Conservation (phyloP, 345 rosid species). For the Cochlearia excelsa region DNA sequence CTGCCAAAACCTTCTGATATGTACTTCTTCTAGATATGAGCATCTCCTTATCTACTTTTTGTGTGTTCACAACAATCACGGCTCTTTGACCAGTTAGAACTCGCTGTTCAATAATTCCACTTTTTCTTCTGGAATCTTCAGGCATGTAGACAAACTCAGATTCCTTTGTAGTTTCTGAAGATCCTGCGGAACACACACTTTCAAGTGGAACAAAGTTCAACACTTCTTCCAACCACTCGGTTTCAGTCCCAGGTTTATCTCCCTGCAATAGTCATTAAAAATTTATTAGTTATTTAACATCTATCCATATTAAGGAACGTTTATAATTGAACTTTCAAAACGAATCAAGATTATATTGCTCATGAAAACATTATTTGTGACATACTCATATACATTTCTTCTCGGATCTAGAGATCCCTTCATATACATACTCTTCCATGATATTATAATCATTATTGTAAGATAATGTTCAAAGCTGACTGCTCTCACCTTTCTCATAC, state of each 20-base stretch:
- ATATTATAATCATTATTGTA: slow-evolving; percentile 11
- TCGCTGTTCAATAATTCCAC: slow-evolving; percentile 38
- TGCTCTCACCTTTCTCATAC: slow-evolving; percentile 37
- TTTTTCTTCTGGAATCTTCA: slow-evolving; percentile 36
- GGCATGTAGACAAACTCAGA: slow-evolving; percentile 41
- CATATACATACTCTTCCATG: slow-evolving; percentile 15
- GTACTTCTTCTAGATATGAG: slow-evolving; percentile 80
- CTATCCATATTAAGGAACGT: slow-evolving; percentile 2
- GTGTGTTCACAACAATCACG: slow-evolving; percentile 70
- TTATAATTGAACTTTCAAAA: slow-evolving; percentile 1
- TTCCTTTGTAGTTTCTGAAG: slow-evolving; percentile 39
- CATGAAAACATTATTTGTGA: slow-evolving; percentile 14
- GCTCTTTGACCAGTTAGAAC: slow-evolving; percentile 38
- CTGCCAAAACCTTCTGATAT: slow-evolving; percentile 71
- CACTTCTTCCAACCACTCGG: slow-evolving; percentile 41
- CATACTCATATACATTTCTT: slow-evolving; percentile 11
- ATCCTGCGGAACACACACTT: slow-evolving; percentile 27
- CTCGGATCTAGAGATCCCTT: slow-evolving; percentile 1
- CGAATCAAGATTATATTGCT: slow-evolving; percentile 15
- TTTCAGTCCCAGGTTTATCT: slow-evolving; percentile 32
- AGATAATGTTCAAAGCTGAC: slow-evolving; percentile 13
- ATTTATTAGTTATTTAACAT: slow-evolving; percentile 13
- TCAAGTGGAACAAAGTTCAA: slow-evolving; percentile 47
- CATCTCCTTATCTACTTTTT: slow-evolving; percentile 72
- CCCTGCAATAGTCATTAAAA: slow-evolving; percentile 36